Percentiles rank a stretch among this genome's conserved stretches.
Evolutionary conservation across 257 asterid genomes (phyloP).

Genomic region (Linaria vulgaris): DNA sequence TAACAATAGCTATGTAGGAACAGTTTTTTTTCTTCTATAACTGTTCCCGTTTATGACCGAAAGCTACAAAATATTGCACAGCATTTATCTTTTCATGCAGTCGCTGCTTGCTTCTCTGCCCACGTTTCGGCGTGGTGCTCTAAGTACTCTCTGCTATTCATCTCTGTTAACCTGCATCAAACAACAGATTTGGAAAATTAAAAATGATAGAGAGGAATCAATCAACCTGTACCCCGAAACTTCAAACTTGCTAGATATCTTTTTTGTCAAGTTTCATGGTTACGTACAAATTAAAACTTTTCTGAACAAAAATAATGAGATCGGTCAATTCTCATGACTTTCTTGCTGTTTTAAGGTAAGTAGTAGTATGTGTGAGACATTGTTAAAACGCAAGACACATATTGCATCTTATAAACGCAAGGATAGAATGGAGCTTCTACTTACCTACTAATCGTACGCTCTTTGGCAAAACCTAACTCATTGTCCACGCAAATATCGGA

Average conservation of each 20-base stretch:
- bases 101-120: conserved; percentile 29
- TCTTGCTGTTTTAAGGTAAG: too few relatives aligned
- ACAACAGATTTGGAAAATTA: conserved; percentile 11
- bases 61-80: not conserved
- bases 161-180: conserved; percentile 56
- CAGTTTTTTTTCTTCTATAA: conserved; percentile 6
- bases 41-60: not conserved
- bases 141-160: conserved; percentile 79
- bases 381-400: not conserved
- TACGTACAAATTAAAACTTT: too few relatives aligned
- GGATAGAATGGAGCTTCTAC: not conserved
- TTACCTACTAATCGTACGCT: conserved; percentile 94
- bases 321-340: too few relatives aligned
- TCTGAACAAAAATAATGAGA: too few relatives aligned
- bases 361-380: not conserved
- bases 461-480: conserved; percentile 90
- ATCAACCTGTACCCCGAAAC: too few relatives aligned
- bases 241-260: too few relatives aligned
- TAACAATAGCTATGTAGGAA: conserved; percentile 21
- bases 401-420: not conserved
- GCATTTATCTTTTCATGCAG: not conserved
- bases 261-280: too few relatives aligned
- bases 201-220: not conserved
- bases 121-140: conserved; percentile 63
- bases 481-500: conserved; percentile 91